Conservation (phyloP, 176 grass and related monocot genomes). For the Echinochloa phyllopogon region DNA sequence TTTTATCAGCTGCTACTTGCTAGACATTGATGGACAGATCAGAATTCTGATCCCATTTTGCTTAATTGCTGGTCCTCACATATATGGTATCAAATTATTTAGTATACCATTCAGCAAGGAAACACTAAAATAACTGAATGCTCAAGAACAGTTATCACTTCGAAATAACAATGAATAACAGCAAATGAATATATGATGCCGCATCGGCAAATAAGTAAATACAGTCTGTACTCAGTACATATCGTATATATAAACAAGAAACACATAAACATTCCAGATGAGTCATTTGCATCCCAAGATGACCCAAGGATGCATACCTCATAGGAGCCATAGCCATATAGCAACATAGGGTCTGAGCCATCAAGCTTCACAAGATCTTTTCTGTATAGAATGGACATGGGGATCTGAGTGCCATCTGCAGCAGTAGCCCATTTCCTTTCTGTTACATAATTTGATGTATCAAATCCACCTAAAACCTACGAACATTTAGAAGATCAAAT, state of each 20-base stretch:
- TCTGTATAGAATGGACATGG: constrained; percentile 91
- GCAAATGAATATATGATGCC: background rate
- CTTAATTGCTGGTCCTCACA: background rate
- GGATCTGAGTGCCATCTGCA: constrained; percentile 74
- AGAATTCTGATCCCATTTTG: constrained; percentile 11
- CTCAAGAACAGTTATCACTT: background rate
- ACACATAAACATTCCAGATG: constrained; percentile 27
- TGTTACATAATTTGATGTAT: constrained; percentile 82
- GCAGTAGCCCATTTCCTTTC: constrained; percentile 88
- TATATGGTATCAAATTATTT: background rate
- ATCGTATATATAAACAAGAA: background rate
- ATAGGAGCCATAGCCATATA: constrained; percentile 92
- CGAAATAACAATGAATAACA: background rate
- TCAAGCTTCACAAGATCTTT: constrained; percentile 81
- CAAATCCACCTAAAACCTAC: constrained; percentile 86
- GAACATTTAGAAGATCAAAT: constrained; percentile 33
- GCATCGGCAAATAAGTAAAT: background rate
- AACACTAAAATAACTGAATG: constrained; percentile 5
- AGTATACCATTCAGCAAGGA: background rate
- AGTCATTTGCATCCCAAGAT: constrained; percentile 20
- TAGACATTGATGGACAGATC: background rate
- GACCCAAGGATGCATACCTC: constrained; percentile 55
- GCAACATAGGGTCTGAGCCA: constrained; percentile 83
- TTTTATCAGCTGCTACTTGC: constrained; percentile 5
- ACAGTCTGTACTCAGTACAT: background rate